These are phyloP conservation scores for Ilyonectria sp. DNA, from an alignment of 2,329 filamentous ascomycete genomes.

Conservation along the genomic window DNA sequence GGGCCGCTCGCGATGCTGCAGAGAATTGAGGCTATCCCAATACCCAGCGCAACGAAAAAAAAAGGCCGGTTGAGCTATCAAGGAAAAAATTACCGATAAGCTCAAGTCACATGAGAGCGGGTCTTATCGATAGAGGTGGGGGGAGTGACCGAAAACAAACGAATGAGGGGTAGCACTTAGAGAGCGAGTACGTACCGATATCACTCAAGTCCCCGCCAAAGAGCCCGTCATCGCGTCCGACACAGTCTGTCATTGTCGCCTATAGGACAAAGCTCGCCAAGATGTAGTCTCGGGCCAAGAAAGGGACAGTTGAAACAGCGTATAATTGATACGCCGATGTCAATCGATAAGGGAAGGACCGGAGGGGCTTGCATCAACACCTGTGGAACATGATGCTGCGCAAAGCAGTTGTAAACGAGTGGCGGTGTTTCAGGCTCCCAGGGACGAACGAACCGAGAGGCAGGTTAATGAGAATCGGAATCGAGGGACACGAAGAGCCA, in stretches of 20 bases:
- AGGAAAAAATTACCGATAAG: conserved; percentile 50
- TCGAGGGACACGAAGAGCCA: background rate
- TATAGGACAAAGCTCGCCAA: background rate
- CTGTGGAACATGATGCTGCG: conserved; percentile 3
- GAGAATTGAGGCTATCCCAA: conserved; percentile 49
- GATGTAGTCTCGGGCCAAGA: background rate
- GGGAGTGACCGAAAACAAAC: conserved; percentile 1
- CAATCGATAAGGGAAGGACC: background rate
- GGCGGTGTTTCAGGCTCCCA: background rate
- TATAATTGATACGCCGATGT: background rate
- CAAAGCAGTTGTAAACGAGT: background rate
- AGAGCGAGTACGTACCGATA: background rate
- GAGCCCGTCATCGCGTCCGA: background rate
- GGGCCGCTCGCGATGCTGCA: conserved; percentile 40
- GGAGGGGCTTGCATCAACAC: background rate
- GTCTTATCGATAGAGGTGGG: conserved; percentile 46
- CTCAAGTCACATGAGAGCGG: conserved; percentile 39
- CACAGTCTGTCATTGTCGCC: background rate
- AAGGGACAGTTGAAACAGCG: background rate
- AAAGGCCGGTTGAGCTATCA: conserved; percentile 35
- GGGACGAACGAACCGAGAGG: background rate
- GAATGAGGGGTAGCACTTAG: conserved; percentile 33
- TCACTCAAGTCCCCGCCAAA: background rate
- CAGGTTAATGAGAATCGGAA: background rate
- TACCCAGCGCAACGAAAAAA: conserved; percentile 39